Evolutionary conservation across 352 stramenopile species (phyloP).

Genomic region (Peronospora belbahrii): DNA sequence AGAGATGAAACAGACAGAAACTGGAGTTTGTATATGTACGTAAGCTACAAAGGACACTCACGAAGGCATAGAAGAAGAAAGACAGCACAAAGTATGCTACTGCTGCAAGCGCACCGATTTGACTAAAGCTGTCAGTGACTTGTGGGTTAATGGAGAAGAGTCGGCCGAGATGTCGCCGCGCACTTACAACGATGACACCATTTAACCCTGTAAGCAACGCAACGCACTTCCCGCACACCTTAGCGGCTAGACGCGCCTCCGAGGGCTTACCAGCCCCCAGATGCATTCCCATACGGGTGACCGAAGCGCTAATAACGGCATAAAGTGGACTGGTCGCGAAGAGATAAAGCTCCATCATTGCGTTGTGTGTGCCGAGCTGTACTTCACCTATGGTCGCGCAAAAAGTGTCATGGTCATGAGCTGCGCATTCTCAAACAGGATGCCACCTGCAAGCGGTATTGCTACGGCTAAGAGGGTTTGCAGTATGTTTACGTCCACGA

Average conservation of each 20-base stretch:
- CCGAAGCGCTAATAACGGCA: slow-evolving; percentile 49
- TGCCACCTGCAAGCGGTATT: slow-evolving; percentile 46
- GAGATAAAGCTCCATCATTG: slow-evolving; percentile 84
- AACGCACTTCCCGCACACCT: slow-evolving; percentile 50
- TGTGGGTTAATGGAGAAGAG: slow-evolving; percentile 63
- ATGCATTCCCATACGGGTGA: slow-evolving; percentile 58
- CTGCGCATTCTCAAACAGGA: slow-evolving; percentile 76
- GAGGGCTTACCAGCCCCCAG: slow-evolving; percentile 40
- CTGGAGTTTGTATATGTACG: not conserved
- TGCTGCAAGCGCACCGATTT: slow-evolving; percentile 49
- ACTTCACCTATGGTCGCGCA: slow-evolving; percentile 59
- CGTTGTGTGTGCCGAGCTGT: slow-evolving; percentile 69
- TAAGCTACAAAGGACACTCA: slow-evolving; percentile 14
- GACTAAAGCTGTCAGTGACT: slow-evolving; percentile 55
- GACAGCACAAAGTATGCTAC: slow-evolving; percentile 59
- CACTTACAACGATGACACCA: slow-evolving; percentile 37
- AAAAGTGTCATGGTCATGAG: slow-evolving; percentile 75
- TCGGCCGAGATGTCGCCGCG: slow-evolving; percentile 34
- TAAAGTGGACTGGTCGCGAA: slow-evolving; percentile 73
- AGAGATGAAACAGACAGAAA: not conserved
- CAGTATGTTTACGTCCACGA: slow-evolving; percentile 37
- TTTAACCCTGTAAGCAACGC: slow-evolving; percentile 38
- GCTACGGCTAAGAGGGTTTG: slow-evolving; percentile 42
- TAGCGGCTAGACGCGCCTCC: slow-evolving; percentile 48
- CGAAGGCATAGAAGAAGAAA: slow-evolving; percentile 82